These are phyloP conservation scores for Phoma sp. DNA, from an alignment of 2,329 filamentous ascomycete species.

Conservation along the genomic window DNA sequence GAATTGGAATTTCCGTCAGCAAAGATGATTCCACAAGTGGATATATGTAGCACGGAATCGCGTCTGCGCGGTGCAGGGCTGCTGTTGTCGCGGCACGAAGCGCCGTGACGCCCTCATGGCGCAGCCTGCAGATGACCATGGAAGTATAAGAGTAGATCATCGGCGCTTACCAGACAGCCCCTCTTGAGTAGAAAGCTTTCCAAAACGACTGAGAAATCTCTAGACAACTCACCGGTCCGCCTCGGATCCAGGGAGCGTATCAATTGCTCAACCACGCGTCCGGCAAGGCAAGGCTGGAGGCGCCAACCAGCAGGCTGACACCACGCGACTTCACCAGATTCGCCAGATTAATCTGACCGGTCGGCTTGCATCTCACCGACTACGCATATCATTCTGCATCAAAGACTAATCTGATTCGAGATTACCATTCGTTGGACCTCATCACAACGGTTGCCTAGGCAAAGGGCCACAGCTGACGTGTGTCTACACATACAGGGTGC, in stretches of 20 bases:
- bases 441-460: constrained; percentile 2
- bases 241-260: constrained; percentile 8
- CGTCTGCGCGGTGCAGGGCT: background rate
- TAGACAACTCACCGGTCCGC: background rate
- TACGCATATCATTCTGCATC: constrained; percentile 3
- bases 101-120: background rate
- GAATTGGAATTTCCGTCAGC: background rate
- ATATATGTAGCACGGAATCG: background rate
- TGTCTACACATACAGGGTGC: background rate
- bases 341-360: constrained; percentile 21
- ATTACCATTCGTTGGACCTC: background rate
- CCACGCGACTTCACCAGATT: constrained; percentile 12
- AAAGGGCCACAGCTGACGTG: constrained; percentile 13
- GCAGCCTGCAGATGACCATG: background rate
- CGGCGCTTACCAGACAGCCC: no score
- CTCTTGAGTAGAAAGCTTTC: background rate
- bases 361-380: constrained; percentile 10
- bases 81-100: background rate
- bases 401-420: constrained; percentile 15
- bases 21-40: background rate
- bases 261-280: constrained; percentile 9
- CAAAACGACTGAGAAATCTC: no score
- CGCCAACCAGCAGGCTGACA: constrained; percentile 23
- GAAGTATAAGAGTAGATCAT: background rate
- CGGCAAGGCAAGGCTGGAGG: constrained; percentile 22